phyloP scores from a whole-genome alignment of 768 basidiomycete species.

The Termitomyces sp. region DNA sequence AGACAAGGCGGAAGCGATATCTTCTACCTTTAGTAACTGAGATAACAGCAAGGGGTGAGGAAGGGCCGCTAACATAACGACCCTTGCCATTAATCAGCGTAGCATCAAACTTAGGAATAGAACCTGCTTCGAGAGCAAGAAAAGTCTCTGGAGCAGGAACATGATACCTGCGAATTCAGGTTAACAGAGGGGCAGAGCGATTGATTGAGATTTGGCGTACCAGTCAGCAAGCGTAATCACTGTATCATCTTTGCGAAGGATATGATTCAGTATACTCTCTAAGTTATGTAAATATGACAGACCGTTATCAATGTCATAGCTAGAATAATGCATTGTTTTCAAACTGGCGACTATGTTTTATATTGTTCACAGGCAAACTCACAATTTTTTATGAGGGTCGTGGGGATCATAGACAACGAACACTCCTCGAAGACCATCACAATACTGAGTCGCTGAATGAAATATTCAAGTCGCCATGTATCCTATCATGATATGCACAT shows the following conservation, averaged over 20 bases:
- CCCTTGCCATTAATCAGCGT: constrained; percentile 51
- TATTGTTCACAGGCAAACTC: neutral
- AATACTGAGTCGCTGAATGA: constrained; percentile 8
- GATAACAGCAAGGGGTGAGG: constrained; percentile 35
- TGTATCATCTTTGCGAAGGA: constrained; percentile 27
- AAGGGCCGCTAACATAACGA: constrained; percentile 37
- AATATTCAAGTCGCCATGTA: neutral
- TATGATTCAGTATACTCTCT: neutral
- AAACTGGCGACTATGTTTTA: too few relatives aligned
- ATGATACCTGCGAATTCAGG: constrained; percentile 29
- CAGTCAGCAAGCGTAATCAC: constrained; percentile 49
- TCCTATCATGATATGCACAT: neutral
- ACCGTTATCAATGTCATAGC: constrained; percentile 31
- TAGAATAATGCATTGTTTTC: neutral
- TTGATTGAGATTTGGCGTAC: constrained; percentile 16
- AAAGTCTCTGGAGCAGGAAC: constrained; percentile 16
- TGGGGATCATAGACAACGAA: constrained; percentile 29
- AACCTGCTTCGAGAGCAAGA: too few relatives aligned
- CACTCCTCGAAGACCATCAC: constrained; percentile 8
- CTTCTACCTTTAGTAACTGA: constrained; percentile 32
- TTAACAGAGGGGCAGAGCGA: neutral
- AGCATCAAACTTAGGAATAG: constrained; percentile 24
- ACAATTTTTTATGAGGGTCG: constrained; percentile 11
- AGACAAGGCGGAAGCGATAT: constrained; percentile 52
- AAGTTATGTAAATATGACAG: neutral